Evolutionary conservation across 352 stramenopile species (phyloP), one percentile per base, ranked within the genome.

Genomic region (Aphanomyces astaci): DNA sequence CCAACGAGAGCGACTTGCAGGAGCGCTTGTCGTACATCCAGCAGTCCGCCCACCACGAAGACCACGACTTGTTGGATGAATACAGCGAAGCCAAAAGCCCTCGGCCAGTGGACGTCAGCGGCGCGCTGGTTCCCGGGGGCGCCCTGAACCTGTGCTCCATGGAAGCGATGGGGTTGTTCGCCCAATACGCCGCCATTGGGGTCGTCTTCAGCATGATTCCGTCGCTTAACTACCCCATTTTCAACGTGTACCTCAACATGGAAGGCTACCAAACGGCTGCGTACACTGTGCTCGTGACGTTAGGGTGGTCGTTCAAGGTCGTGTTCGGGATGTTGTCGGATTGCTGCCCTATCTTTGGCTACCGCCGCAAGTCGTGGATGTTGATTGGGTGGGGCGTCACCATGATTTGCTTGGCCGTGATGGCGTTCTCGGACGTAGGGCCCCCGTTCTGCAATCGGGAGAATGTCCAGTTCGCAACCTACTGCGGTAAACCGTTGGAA

Each of bases 311-410:
- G 13, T 76, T 75, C 64, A 76, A 76, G 62, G 64, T 80, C 49
- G 76, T 80, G 40, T 76, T 75, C 32, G 75, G 75, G 17, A 59
- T 80, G 7, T 40, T 80, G 19, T 76, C 75, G 11, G 75, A 78
- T 48, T 77, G 72, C 46, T 17, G 78, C 1, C 75, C 75, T 4
- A 73, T 80, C 64, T 72, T 64, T 59, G 75, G 75, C 39, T 79
- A 75, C 48, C 73, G 73, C 24, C 73, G 75, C 64, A 75, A 75
- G n/a, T 72, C 73, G 15, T 79, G 75, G 49, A 79, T 81, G 72
- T 15, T 78, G 9, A 39, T 79, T 27, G 75, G 75, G 13, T 81
- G 75, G 75, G 63, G 24, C 30, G 63, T 81, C 31, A 74, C 72
- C 25, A 73, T 75, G 30, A 64, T 71, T 30, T 73, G 76, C 73